Conservation (phyloP, 495 filamentous ascomycete species). For the Symbiotaphrina buchneri region DNA sequence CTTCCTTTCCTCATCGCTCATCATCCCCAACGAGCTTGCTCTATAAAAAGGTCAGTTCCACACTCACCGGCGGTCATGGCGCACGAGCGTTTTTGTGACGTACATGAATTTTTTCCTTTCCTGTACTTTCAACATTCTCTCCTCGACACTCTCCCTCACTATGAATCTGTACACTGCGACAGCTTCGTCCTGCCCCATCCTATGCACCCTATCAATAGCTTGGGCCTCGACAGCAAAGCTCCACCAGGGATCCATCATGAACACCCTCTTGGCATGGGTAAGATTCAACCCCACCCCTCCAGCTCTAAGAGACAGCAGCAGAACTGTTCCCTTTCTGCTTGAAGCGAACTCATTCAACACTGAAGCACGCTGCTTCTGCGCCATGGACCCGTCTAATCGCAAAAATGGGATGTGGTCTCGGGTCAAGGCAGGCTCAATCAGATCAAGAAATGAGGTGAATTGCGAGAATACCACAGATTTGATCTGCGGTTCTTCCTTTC, state of each 20-base stretch:
- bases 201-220: constrained; percentile 95
- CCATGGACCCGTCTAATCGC: constrained; percentile 78
- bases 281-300: constrained; percentile 90
- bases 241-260: constrained; percentile 99
- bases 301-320: constrained; percentile 70
- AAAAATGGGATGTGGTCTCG: constrained; percentile 52
- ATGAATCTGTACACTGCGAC: constrained; percentile 76
- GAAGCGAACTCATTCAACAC: constrained; percentile 47
- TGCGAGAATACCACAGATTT: constrained; percentile 92
- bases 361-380: constrained; percentile 58
- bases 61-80: not conserved
- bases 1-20: constrained; percentile 82
- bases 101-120: constrained; percentile 90
- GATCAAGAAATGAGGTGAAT: constrained; percentile 88
- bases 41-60: constrained; percentile 18
- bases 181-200: constrained; percentile 83
- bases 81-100: too few relatives aligned
- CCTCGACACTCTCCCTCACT: constrained; percentile 76
- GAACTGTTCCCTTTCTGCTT: constrained; percentile 22
- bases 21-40: constrained; percentile 79
- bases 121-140: constrained; percentile 83
- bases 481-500: constrained; percentile 32
- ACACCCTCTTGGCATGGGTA: constrained; percentile 69
- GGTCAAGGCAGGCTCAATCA: constrained; percentile 58
- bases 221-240: constrained; percentile 91